Percentiles rank a stretch among this genome's conserved stretches.
These are phyloP conservation scores for Penicillium rolfsii DNA, from an alignment of 2,329 filamentous ascomycete species.

Conservation along the genomic window DNA sequence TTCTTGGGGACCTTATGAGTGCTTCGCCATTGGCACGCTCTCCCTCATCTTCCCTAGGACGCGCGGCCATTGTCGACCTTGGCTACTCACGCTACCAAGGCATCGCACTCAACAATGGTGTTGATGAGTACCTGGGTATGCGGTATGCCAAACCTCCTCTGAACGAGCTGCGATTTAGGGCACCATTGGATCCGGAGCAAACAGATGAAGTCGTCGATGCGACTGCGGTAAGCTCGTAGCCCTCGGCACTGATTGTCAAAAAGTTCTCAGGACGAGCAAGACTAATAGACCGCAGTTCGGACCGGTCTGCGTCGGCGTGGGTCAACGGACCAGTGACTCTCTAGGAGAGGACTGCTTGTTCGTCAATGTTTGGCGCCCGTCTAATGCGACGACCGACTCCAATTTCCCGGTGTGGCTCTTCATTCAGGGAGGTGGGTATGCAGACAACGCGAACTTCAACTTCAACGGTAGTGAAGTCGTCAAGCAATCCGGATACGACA, in stretches of 20 bases:
- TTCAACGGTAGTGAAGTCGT: conserved; percentile 63
- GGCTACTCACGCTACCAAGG: conserved; percentile 68
- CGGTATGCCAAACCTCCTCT: conserved; percentile 70
- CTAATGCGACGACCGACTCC: conserved; percentile 39
- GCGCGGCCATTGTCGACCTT: conserved; percentile 55
- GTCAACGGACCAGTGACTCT: conserved; percentile 63
- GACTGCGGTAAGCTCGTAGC: conserved; percentile 24
- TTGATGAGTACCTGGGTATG: conserved; percentile 72
- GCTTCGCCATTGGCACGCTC: conserved; percentile 1
- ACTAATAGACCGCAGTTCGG: conserved; percentile 27
- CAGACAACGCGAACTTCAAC: conserved; percentile 54
- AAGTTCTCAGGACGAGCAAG: conserved; percentile 5
- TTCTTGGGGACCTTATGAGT: conserved; percentile 14
- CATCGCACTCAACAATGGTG: conserved; percentile 54
- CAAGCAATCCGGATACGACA: conserved; percentile 57
- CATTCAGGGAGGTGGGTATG: conserved; percentile 64
- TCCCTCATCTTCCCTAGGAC: not conserved
- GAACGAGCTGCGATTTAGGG: conserved; percentile 64
- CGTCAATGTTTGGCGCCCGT: conserved; percentile 40
- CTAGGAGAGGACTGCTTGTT: conserved; percentile 43
- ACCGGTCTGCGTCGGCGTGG: conserved; percentile 65
- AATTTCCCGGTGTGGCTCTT: conserved; percentile 65
- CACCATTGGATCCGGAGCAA: conserved; percentile 61
- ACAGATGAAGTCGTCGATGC: conserved; percentile 52
- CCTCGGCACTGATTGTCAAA: conserved; percentile 39